Conservation (phyloP, 2,329 filamentous ascomycete species). For the Colletotrichum tanaceti region DNA sequence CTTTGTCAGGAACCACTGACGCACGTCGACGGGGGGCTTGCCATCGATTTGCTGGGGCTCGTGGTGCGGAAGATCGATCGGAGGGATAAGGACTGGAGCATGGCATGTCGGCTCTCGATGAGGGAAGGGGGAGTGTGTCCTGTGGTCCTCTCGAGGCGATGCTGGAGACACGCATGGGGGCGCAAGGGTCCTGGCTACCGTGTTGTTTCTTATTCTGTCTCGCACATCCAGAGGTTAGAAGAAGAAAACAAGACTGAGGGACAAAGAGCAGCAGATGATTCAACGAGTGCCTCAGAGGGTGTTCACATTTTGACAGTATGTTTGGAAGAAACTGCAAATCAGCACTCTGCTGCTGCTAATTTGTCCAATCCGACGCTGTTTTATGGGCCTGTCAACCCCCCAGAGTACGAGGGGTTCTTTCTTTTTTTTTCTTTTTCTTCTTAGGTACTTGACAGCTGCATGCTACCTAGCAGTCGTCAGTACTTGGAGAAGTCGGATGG, state of each 20-base stretch:
- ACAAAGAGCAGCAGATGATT: too few species aligned
- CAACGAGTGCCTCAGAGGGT: too few species aligned
- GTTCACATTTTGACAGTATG: background rate
- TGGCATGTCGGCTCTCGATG: background rate
- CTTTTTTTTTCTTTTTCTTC: background rate
- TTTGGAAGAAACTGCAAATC: background rate
- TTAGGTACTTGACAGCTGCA: background rate
- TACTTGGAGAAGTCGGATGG: background rate
- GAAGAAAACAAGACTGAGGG: background rate
- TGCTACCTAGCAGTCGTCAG: background rate
- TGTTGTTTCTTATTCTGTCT: background rate
- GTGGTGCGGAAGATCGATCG: constrained; percentile 35
- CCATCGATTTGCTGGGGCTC: constrained; percentile 7
- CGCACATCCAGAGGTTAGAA: background rate
- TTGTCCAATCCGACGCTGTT: too few species aligned
- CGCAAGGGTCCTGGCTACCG: background rate
- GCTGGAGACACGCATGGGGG: background rate
- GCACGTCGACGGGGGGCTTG: constrained; percentile 24
- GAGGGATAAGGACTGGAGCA: constrained; percentile 19
- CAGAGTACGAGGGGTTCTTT: background rate
- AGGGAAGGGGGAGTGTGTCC: too few species aligned
- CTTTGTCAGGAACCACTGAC: constrained; percentile 1
- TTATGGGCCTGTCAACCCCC: background rate
- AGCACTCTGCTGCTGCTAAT: background rate
- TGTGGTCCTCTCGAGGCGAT: background rate